Percentiles rank a stretch among this genome's conserved stretches.
phyloP scores from a whole-genome alignment of 345 rosid species.

The Reutealis trisperma region DNA sequence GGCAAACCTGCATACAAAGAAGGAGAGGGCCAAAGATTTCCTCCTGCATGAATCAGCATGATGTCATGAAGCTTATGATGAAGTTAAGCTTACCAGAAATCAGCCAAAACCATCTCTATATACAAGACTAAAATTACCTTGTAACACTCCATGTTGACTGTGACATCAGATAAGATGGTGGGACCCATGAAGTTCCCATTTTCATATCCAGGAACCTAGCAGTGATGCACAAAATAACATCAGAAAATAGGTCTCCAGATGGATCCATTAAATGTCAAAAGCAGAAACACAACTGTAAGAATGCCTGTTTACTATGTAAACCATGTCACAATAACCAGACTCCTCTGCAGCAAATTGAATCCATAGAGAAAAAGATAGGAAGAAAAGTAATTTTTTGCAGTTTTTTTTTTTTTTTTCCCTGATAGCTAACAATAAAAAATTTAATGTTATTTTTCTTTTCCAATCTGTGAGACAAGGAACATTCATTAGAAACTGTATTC shows the following conservation, averaged over 20 bases:
- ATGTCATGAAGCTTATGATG: background rate
- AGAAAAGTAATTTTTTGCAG: no score
- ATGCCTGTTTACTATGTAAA: background rate
- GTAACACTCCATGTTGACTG: constrained; percentile 60
- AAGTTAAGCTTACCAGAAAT: constrained; percentile 6
- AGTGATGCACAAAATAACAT: constrained; percentile 3
- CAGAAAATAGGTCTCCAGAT: background rate
- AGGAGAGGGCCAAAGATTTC: constrained; percentile 57
- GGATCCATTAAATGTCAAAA: constrained; percentile 3
- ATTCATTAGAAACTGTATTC: background rate
- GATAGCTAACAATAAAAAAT: background rate
- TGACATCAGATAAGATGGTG: constrained; percentile 56
- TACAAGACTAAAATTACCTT: constrained; percentile 39
- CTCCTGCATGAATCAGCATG: constrained; percentile 41
- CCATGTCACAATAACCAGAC: background rate
- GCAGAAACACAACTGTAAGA: background rate
- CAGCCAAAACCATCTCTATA: background rate
- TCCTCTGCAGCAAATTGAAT: background rate
- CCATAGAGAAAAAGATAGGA: background rate
- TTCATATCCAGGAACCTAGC: constrained; percentile 60
- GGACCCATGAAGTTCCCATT: constrained; percentile 65
- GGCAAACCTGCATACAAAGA: constrained; percentile 56
- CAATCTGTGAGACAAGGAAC: background rate
- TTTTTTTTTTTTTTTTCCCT: background rate
- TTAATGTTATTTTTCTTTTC: background rate